Base-by-base conservation (phyloP, 371 early-diverging fungal genomes). In the Mortierella sp. region DNA sequence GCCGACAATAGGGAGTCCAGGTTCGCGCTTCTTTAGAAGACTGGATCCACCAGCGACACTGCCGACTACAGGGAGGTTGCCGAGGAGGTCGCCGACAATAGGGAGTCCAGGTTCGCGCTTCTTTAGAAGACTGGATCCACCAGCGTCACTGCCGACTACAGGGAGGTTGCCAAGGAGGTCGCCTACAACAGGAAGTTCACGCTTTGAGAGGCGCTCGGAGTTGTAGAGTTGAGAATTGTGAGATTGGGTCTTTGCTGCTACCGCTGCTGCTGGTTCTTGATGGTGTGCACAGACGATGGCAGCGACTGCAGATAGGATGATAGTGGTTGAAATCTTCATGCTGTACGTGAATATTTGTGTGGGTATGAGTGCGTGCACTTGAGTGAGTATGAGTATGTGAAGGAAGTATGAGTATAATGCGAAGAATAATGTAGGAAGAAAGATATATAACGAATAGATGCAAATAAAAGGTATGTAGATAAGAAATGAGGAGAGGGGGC, bases 261-360 rank as follows among this genome's bases (percentile, higher is more conserved):
- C 42, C 5, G 42, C 42, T 38, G 42, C 42, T 38, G 42, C 42
- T 38, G 42, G 42, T 38, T 57, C 57, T 44, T 70, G 38, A 9
- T 73, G 74, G 10, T 55, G 63, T 44, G 83, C 83, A 26, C 26
- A 79, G 45, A 77, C 79, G 21, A 83, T 60, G 58, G 83, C 76
- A 9, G 77, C 79, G 3, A 63, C 71, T 3, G 74, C 77, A 7
- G 83, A 83, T 19, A 83, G 58, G 11, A 83, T 73, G 42, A 83
- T 55, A 45, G 70, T 21, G 31, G 70, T 13, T 16, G 58, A 45
- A 34, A 76, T 70, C 75, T 74, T 83, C 79, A 83, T 83, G 42
- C 21, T 50, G 48, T 38, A 28, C 19, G 38, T 47, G 50, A 3
- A 28, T n/a, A 0, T 8, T 4, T 57, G 57, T n/a, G 26, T 26